Percentiles rank a stretch among this genome's conserved stretches.
Evolutionary conservation across 306 rosid species (phyloP).

Genomic region (Leucaena leucocephala): DNA sequence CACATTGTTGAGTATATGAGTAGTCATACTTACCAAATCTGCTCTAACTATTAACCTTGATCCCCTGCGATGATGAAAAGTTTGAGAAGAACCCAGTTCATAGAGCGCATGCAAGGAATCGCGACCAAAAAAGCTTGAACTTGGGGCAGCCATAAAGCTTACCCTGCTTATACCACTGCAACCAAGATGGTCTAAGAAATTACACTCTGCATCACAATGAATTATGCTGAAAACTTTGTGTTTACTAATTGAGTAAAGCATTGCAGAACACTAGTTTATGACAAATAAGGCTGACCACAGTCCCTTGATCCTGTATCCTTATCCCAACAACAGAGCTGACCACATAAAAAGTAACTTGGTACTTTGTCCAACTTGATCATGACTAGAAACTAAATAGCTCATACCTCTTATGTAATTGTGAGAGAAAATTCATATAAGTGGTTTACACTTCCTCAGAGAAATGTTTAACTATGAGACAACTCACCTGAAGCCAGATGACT

Average conservation of each 20-base stretch:
- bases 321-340: constrained; percentile 20
- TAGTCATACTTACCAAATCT: constrained; percentile 65
- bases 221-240: neutral
- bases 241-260: neutral
- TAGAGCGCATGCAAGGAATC: constrained; percentile 58
- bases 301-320: neutral
- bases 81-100: constrained; percentile 51
- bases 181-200: constrained; percentile 32
- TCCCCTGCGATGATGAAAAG: constrained; percentile 58
- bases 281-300: neutral
- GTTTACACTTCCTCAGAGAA: constrained; percentile 19
- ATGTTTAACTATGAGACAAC: constrained; percentile 24
- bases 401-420: constrained; percentile 6
- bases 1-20: constrained; percentile 11
- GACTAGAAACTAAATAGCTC: constrained; percentile 16
- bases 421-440: neutral
- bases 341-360: neutral
- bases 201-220: constrained; percentile 18
- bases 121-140: constrained; percentile 65
- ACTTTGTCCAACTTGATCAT: constrained; percentile 14
- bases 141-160: constrained; percentile 56
- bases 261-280: neutral
- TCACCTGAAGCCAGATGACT: constrained; percentile 59
- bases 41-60: constrained; percentile 83
- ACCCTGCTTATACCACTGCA: constrained; percentile 65